These are phyloP conservation scores for Chlorella vulgaris DNA, from an alignment of 139 green algal genomes.

Conservation along the genomic window DNA sequence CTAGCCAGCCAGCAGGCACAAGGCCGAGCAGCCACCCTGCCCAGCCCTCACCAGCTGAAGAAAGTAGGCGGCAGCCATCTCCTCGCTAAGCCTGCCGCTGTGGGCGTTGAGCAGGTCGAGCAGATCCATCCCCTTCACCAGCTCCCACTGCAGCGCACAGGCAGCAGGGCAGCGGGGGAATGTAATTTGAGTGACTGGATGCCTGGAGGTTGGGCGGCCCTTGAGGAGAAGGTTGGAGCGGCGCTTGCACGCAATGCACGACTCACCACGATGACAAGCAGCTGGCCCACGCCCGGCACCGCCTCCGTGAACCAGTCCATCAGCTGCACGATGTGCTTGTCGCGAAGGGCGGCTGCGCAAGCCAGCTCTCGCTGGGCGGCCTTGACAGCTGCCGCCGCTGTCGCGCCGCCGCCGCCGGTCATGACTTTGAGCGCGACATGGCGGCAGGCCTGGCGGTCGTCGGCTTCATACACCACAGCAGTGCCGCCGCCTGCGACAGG, in stretches of 20 bases:
- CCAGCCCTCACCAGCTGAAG: slow-evolving; percentile 63
- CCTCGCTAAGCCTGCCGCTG: slow-evolving; percentile 65
- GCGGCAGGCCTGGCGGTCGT: not conserved
- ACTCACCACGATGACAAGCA: slow-evolving; percentile 37
- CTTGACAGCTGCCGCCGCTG: not conserved
- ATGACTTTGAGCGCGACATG: not conserved
- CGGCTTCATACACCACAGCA: not conserved
- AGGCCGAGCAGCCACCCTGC: too few species aligned
- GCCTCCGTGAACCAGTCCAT: slow-evolving; percentile 32
- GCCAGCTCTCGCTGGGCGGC: slow-evolving; percentile 35
- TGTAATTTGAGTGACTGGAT: too few species aligned
- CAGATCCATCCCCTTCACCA: slow-evolving; percentile 81
- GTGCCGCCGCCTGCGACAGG: not conserved
- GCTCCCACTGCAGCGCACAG: slow-evolving; percentile 84
- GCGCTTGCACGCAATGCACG: too few species aligned
- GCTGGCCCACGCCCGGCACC: not conserved
- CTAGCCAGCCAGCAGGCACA: too few species aligned
- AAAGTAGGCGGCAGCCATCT: slow-evolving; percentile 73
- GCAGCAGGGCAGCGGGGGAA: not conserved
- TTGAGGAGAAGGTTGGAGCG: too few species aligned
- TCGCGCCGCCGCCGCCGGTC: not conserved
- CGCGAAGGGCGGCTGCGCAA: slow-evolving; percentile 33
- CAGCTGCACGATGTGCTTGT: slow-evolving; percentile 39
- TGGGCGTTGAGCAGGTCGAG: slow-evolving; percentile 85
- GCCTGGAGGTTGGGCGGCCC: too few species aligned